Conservation (phyloP, 495 filamentous ascomycete species). For the Extremus antarcticus region DNA sequence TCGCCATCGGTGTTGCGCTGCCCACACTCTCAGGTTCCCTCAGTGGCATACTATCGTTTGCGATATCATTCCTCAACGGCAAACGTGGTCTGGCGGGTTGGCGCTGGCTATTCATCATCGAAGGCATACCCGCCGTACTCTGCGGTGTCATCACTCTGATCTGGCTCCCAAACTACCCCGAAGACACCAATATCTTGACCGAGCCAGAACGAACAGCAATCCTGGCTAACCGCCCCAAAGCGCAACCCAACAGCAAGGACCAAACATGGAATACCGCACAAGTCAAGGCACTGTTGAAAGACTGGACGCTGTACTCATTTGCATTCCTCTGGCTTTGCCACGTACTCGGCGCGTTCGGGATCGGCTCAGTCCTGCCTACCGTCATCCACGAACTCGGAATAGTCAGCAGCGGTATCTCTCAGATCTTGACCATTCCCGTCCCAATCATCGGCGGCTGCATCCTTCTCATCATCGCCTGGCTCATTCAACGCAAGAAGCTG, state of each 20-base stretch:
- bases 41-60: conserved; percentile 1
- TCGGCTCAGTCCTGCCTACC: background rate
- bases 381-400: background rate
- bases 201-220: conserved; percentile 1
- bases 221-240: background rate
- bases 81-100: conserved; percentile 2
- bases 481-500: background rate
- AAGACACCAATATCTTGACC: conserved; percentile 2
- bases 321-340: conserved; percentile 1
- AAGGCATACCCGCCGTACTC: conserved; percentile 6
- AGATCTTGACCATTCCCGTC: background rate
- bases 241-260: conserved; percentile 1
- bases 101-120: conserved; percentile 16
- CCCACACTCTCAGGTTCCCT: background rate
- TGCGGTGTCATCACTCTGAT: background rate
- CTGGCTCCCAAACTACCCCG: conserved; percentile 6
- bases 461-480: background rate
- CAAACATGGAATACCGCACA: conserved; percentile 1
- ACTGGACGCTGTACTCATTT: conserved; percentile 4
- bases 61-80: conserved; percentile 3
- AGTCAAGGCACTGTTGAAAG: background rate
- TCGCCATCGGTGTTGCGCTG: conserved; percentile 1
- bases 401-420: background rate
- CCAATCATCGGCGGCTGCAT: background rate
- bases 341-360: background rate